Conservation (phyloP, 345 rosid genomes). For the Moricandia moricandioides region DNA sequence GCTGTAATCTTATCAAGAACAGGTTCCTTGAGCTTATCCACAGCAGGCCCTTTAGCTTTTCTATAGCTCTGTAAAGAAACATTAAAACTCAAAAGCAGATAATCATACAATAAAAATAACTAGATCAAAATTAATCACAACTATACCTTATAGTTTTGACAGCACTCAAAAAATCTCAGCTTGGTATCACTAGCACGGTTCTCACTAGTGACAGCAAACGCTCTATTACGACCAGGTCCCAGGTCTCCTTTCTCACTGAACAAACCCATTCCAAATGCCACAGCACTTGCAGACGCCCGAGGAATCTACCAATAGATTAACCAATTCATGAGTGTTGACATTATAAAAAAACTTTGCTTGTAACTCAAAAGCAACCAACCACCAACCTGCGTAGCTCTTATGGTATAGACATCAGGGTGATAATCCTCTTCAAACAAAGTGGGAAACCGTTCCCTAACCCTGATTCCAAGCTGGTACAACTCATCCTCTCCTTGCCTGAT, state of each 20-base stretch:
- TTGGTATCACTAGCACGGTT: slow-evolving; percentile 83
- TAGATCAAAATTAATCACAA: background rate
- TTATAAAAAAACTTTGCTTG: background rate
- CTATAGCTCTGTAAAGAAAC: slow-evolving; percentile 45
- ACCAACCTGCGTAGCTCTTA: slow-evolving; percentile 80
- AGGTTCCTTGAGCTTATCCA: slow-evolving; percentile 80
- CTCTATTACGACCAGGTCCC: slow-evolving; percentile 76
- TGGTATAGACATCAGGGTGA: slow-evolving; percentile 78
- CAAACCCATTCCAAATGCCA: slow-evolving; percentile 96
- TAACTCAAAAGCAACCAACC: background rate
- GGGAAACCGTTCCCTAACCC: slow-evolving; percentile 71
- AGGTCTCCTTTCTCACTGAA: slow-evolving; percentile 72
- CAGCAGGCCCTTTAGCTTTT: slow-evolving; percentile 62
- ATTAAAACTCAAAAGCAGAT: too few species aligned
- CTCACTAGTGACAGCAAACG: slow-evolving; percentile 85
- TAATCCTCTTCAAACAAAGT: slow-evolving; percentile 68
- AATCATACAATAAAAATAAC: too few species aligned
- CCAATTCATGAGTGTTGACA: background rate
- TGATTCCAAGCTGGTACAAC: slow-evolving; percentile 67
- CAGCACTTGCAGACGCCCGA: slow-evolving; percentile 93
- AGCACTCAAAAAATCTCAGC: slow-evolving; percentile 76
- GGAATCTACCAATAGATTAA: slow-evolving; percentile 57
- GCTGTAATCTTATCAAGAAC: slow-evolving; percentile 65
- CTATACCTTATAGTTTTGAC: slow-evolving; percentile 86
- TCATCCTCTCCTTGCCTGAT: slow-evolving; percentile 76